Base-by-base conservation (phyloP, 2,329 filamentous ascomycete species). In the Fusarium continuum region DNA sequence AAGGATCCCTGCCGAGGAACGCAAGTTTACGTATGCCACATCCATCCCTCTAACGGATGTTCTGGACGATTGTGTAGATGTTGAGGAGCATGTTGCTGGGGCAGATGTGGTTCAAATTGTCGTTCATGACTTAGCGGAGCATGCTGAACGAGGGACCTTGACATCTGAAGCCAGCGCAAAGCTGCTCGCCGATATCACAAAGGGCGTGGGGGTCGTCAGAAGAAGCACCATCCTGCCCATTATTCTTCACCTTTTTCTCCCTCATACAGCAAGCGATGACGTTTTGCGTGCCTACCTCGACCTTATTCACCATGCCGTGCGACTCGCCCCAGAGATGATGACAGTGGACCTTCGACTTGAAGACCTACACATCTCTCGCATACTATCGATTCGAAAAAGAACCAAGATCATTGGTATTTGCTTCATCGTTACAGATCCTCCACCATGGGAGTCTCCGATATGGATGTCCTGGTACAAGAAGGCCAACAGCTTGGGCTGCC, bases 51-150 rank as follows among this genome's bases (percentile, higher is more conserved):
- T 90, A 3, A 85, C 84, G 0, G 81, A 83, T 14, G 74, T 92
- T 4, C 69, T 88, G 2, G 74, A 80, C 2, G 77, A 78, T 10
- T 75, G 82, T 2, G 68, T 88, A 17, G 85, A 91, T 54, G 82
- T 91, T 10, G 86, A 90, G 64, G 83, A 87, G 22, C 75, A 89
- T 17, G 88, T 90, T 56, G 83, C 83, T n/a, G 88, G 87, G 5
- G 84, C 83, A 4, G 89, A 91, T 72, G 88, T 87, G 6, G 84
- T 91, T 26, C 87, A 91, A 68, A 76, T 91, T 5, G 79, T 84
- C 13, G 76, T 89, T 59, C 70, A 62, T 23, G 64, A 61, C 16
- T 47, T 65, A 1, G 50, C 61, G 25, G 56, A 55, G 11, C 40
- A 56, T 31, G 57, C 49, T 6, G 61, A 67, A n/a, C 50, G 46